A percentile compares a stretch with the other conserved stretches of the same genome.
These are phyloP conservation scores for Hemerocallis citrina DNA, from an alignment of 106 monocot species.

Conservation along the genomic window DNA sequence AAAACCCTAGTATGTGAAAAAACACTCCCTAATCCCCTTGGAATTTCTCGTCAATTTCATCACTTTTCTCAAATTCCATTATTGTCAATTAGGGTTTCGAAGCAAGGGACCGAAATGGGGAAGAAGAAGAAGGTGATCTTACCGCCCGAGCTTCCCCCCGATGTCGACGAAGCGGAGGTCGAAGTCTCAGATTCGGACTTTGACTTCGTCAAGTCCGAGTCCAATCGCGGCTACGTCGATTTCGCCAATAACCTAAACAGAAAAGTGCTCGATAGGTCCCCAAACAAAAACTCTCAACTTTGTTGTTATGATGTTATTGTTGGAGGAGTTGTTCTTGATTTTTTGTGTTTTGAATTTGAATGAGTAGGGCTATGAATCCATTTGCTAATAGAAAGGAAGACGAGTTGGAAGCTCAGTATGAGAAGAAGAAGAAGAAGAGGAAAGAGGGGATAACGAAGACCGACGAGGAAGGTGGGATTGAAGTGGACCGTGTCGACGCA, in stretches of 20 bases:
- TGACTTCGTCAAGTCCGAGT: constrained; percentile 40
- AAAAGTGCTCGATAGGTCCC: constrained; percentile 72
- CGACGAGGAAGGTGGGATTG: constrained; percentile 27
- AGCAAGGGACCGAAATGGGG: constrained; percentile 24
- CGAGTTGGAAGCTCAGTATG: constrained; percentile 76
- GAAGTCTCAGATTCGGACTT: constrained; percentile 88
- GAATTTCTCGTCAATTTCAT: too few species aligned
- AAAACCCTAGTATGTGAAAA: too few species aligned
- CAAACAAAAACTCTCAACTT: neutral
- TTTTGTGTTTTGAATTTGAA: constrained; percentile 8
- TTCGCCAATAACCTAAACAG: constrained; percentile 62
- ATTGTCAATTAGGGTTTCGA: neutral
- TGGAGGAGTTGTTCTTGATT: neutral
- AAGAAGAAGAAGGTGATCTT: constrained; percentile 80
- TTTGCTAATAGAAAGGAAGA: constrained; percentile 72
- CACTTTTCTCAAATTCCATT: neutral
- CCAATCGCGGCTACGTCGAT: constrained; percentile 36
- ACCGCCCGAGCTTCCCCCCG: constrained; percentile 82
- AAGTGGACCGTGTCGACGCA: constrained; percentile 78
- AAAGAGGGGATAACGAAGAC: constrained; percentile 28
- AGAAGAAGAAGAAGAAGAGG: constrained; percentile 55
- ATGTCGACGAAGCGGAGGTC: constrained; percentile 64
- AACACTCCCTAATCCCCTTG: too few species aligned
- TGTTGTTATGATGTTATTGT: neutral
- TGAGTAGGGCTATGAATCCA: constrained; percentile 64